A percentile compares a stretch with the other conserved stretches of the same genome.
Evolutionary conservation across 306 rosid species (phyloP).

Genomic region (Casuarina equisetifolia): DNA sequence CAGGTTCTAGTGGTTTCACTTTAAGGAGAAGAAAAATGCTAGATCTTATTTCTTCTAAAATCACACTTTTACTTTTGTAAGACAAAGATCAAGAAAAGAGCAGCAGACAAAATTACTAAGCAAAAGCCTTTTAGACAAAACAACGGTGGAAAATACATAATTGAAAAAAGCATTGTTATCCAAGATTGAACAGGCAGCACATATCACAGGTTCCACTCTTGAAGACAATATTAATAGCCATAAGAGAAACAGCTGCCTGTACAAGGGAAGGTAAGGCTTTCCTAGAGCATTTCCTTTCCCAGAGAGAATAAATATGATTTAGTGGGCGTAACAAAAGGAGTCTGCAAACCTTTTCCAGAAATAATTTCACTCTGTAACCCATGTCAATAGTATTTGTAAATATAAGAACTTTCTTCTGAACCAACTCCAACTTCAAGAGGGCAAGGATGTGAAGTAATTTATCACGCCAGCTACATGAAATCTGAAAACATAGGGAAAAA

Average conservation of each 20-base stretch:
- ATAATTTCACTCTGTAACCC: conserved; percentile 80
- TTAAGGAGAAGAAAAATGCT: neutral
- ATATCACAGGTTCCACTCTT: neutral
- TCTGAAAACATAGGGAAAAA: conserved; percentile 32
- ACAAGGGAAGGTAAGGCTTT: neutral
- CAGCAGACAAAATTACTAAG: neutral
- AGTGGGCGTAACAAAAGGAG: conserved; percentile 21
- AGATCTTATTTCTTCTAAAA: neutral
- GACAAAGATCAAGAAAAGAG: neutral
- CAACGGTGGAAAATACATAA: neutral
- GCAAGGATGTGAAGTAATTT: conserved; percentile 78
- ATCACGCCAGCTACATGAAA: conserved; percentile 64
- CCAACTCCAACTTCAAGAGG: conserved; percentile 84
- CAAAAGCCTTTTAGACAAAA: neutral
- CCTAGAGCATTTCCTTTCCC: neutral
- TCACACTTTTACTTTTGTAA: neutral
- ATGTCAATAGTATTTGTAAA: conserved; percentile 81
- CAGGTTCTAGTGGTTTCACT: neutral
- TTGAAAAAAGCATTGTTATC: neutral
- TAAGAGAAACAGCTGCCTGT: neutral
- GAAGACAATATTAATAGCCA: neutral
- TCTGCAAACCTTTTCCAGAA: conserved; percentile 75
- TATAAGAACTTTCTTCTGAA: conserved; percentile 85
- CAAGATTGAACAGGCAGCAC: neutral
- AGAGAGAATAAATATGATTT: neutral